These are phyloP conservation scores for Lentinula lateritia DNA, from an alignment of 768 basidiomycete genomes.

Conservation along the genomic window DNA sequence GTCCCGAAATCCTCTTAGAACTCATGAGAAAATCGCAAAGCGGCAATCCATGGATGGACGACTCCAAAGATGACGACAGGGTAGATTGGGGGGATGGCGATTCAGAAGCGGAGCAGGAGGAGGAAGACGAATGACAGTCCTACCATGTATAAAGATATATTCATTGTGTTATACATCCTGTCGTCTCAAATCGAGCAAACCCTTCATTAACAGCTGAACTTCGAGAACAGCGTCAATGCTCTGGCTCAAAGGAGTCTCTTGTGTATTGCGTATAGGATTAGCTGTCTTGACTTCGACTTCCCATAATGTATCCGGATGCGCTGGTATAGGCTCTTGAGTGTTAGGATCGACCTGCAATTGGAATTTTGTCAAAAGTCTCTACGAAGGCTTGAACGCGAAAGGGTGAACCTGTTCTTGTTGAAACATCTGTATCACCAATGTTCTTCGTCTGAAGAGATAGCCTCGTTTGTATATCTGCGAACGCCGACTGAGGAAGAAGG, in stretches of 20 bases:
- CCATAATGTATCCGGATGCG: slow-evolving; percentile 79
- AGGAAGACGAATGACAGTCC: neutral
- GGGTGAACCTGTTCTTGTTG: slow-evolving; percentile 72
- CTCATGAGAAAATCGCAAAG: slow-evolving; percentile 33
- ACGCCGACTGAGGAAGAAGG: slow-evolving; percentile 38
- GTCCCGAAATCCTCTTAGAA: slow-evolving; percentile 36
- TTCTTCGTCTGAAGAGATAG: slow-evolving; percentile 68
- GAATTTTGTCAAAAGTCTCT: neutral
- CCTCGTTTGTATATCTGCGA: slow-evolving; percentile 81
- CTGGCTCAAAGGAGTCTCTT: slow-evolving; percentile 66
- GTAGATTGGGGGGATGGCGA: slow-evolving; percentile 5
- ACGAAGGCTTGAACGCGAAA: neutral
- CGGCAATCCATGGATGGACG: slow-evolving; percentile 21
- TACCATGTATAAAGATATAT: neutral
- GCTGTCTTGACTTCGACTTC: slow-evolving; percentile 87
- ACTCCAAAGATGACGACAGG: slow-evolving; percentile 23
- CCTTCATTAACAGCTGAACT: slow-evolving; percentile 81
- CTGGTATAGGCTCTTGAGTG: slow-evolving; percentile 70
- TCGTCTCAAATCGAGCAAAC: slow-evolving; percentile 69
- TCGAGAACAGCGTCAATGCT: slow-evolving; percentile 74
- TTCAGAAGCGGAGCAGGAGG: slow-evolving; percentile 27
- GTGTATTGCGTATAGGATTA: slow-evolving; percentile 69
- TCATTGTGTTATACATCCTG: slow-evolving; percentile 48
- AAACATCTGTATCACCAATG: slow-evolving; percentile 74
- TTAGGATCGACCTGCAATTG: slow-evolving; percentile 60